Base-by-base conservation (phyloP, 495 filamentous ascomycete species). In the Achaetomiella virescens region DNA sequence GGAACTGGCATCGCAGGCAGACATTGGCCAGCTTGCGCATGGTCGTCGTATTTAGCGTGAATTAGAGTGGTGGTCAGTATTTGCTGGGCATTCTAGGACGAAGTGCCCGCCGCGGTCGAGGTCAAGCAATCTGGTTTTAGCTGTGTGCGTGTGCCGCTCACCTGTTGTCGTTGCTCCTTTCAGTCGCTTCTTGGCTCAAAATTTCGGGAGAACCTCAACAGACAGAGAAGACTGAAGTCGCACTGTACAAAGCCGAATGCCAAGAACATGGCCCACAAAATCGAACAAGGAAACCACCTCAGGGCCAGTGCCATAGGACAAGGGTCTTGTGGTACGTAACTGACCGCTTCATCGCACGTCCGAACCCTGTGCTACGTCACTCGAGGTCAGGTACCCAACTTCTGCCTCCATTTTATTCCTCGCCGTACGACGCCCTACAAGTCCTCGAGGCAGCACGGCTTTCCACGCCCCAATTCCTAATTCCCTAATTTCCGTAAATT, bases 21-120 rank as follows among this genome's bases (percentile, higher is more conserved):
- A 70, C 57, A 25, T 40, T 33, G 36, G 54, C 61, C 22, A 68
- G 55, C 41, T 66, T 63, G 17, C 59, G 61, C 67, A 70, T 70
- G 24, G 29, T 48, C 27, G 17, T 24, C 3, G 41, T 40, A 6
- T n/a, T 20, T 41, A n/a, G n/a, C n/a, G n/a, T n/a, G n/a, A n/a
- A n/a, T n/a, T n/a, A n/a, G n/a, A n/a, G n/a, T n/a, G 17, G 11
- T 11, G 50, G 8, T 4, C 3, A 9, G 14, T 35, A 7, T 0
- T 33, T 2, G 36, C n/a, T 21, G 48, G 17, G 1, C 37, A 21
- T 31, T 41, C 37, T 18, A 42, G n/a, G n/a, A n/a, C 4, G 25
- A 10, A 46, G 14, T 27, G 25, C 27, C 31, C 33, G 21, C 6
- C n/a, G 7, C 11, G 22, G n/a, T 22, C 25, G 27, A 18, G 12